Conservation (phyloP, 2,329 filamentous ascomycete genomes). For the Clarireedia monteithiana region DNA sequence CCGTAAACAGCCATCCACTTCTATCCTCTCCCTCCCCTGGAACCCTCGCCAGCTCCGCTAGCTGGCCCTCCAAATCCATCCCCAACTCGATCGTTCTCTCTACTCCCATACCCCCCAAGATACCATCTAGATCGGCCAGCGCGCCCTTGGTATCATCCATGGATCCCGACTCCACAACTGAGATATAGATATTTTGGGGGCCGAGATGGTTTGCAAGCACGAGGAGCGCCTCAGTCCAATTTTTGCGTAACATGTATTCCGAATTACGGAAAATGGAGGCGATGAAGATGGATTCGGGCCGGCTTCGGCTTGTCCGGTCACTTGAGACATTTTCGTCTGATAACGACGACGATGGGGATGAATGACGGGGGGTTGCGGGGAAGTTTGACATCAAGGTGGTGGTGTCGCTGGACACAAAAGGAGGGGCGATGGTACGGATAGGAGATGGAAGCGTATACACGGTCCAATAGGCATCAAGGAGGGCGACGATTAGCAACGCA, state of each 20-base stretch:
- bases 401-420: background rate
- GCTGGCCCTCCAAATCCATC: constrained; percentile 14
- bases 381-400: background rate
- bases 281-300: constrained; percentile 47
- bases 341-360: background rate
- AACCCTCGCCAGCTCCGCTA: constrained; percentile 8
- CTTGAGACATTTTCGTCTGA: background rate
- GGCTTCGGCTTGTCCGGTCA: background rate
- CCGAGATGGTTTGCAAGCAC: constrained; percentile 50
- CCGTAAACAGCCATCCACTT: constrained; percentile 45
- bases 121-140: constrained; percentile 46
- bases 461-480: constrained; percentile 3
- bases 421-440: background rate
- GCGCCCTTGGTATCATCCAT: constrained; percentile 60
- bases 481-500: background rate
- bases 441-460: background rate
- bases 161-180: constrained; percentile 61
- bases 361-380: background rate
- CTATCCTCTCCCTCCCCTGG: constrained; percentile 14
- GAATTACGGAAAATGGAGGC: constrained; percentile 64
- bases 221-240: constrained; percentile 56
- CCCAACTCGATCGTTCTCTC: constrained; percentile 16
- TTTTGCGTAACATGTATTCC: constrained; percentile 47
- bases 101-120: constrained; percentile 45
- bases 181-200: constrained; percentile 57